A percentile compares a stretch with the other conserved stretches of the same genome.
Conservation (phyloP, 1,284 basidiomycete genomes). For the Ustilago cynodontis region DNA sequence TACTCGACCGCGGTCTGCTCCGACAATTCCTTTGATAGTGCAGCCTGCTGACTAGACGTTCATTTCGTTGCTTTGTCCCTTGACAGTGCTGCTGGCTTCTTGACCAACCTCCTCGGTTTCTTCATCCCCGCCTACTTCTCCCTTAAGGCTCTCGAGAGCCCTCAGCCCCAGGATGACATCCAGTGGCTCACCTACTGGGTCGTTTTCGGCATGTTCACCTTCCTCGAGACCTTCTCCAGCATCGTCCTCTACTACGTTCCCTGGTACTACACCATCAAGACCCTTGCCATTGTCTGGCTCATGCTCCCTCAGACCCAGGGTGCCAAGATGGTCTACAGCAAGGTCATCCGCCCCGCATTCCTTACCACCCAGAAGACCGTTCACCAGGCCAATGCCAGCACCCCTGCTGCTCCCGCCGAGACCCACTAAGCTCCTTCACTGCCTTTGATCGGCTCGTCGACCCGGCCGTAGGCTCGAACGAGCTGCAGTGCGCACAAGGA, state of each 20-base stretch:
- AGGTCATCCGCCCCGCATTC: constrained; percentile 65
- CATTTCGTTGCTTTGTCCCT: neutral
- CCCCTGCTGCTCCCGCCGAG: constrained; percentile 51
- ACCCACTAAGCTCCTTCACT: constrained; percentile 35
- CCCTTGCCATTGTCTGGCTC: constrained; percentile 85
- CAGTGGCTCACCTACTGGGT: constrained; percentile 71
- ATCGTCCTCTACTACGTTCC: constrained; percentile 77
- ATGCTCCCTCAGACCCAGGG: constrained; percentile 84
- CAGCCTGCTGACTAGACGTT: neutral
- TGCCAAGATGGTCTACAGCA: constrained; percentile 69
- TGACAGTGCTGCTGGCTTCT: constrained; percentile 67
- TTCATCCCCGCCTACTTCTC: constrained; percentile 70
- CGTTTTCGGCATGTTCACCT: constrained; percentile 69
- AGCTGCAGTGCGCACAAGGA: neutral
- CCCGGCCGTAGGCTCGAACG: neutral
- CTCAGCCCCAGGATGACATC: constrained; percentile 69
- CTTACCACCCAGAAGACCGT: constrained; percentile 52
- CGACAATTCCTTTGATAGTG: neutral
- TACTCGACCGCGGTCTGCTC: neutral
- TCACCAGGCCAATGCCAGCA: constrained; percentile 51
- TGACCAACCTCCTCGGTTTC: constrained; percentile 69
- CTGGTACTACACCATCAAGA: constrained; percentile 86
- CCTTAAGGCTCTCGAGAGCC: constrained; percentile 68
- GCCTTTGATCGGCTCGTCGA: neutral
- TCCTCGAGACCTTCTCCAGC: constrained; percentile 67